Evolutionary conservation across 805 yeast genomes (phyloP).

Genomic region (Saccharomycopsis synnaedendra): DNA sequence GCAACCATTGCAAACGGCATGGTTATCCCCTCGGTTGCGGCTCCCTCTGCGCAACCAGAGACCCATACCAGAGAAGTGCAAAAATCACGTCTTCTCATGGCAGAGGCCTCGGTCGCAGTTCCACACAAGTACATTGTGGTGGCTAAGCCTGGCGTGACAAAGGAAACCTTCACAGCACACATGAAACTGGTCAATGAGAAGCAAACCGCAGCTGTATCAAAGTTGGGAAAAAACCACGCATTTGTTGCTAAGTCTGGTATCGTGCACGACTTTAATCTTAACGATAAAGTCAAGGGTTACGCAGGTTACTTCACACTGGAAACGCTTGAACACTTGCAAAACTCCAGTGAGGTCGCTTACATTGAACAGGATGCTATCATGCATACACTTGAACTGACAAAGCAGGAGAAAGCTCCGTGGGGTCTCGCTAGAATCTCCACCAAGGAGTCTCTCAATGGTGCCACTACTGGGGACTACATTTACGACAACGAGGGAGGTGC

Average conservation of each 20-base stretch:
- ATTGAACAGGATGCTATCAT: conserved; percentile 53
- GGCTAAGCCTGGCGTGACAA: conserved; percentile 52
- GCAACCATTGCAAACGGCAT: conserved; percentile 35
- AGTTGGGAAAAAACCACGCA: neutral
- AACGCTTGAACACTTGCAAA: conserved; percentile 60
- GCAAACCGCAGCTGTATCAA: neutral
- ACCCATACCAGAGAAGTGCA: neutral
- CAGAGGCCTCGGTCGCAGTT: conserved; percentile 30
- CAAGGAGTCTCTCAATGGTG: conserved; percentile 21
- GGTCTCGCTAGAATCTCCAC: conserved; percentile 60
- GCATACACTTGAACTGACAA: conserved; percentile 33
- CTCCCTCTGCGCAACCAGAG: conserved; percentile 20
- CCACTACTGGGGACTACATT: conserved; percentile 4
- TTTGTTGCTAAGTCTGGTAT: conserved; percentile 32
- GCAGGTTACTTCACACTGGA: conserved; percentile 70
- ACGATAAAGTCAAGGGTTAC: conserved; percentile 50
- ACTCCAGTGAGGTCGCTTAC: conserved; percentile 49
- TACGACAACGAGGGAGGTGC: conserved; percentile 6
- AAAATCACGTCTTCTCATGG: neutral
- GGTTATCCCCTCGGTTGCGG: conserved; percentile 41
- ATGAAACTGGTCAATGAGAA: conserved; percentile 43
- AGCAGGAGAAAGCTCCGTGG: conserved; percentile 61
- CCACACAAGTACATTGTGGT: conserved; percentile 79
- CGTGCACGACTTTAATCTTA: conserved; percentile 32
- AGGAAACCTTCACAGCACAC: conserved; percentile 50